Evolutionary conservation across 164 flowering plant species (phyloP), one percentile per base, ranked within the genome.

Genomic region (Akebia trifoliata): DNA sequence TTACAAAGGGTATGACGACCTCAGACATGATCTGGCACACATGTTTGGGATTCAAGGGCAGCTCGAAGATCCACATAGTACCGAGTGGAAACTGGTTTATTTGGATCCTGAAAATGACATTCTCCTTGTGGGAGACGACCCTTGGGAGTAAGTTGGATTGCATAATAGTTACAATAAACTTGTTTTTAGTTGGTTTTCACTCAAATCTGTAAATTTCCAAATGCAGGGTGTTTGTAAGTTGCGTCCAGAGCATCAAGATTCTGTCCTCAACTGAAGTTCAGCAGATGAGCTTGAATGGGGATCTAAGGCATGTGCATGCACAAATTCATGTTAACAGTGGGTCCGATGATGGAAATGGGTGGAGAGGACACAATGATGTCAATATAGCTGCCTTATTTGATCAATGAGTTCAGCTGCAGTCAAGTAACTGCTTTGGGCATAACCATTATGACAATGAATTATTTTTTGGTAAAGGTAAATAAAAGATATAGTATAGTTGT

Each of bases 11-110:
- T 90, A 90, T 54, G 91, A 87, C n/a, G 97, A 90, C 54, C 95
- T 90, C 31, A 76, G 85, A 68, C 76, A 71, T 56, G 97, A 84
- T 61, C 71, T 90, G 43, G 95, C 94, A 11, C 78, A 87, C 50
- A 90, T 82, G 95, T 90, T 90, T 75, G 91, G 95, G 3, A 87
- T 90, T 40, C 91, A 87, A 77, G 97, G 95, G 63, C 89, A 81
- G 65, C 75, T 90, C 12, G 91, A 90, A 69, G 97, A n/a, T n/a
- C n/a, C n/a, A n/a, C n/a, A n/a, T n/a, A n/a, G n/a, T n/a, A n/a
- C n/a, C n/a, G n/a, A n/a, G 51, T 90, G 97, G 97, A 87, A 87
- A 59, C 81, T 90, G 15, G 97, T 90, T n/a, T 90, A 83, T 37
- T 80, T 87, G 31, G 97, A 90, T 66, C 93, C 85, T 54, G 97